phyloP scores from a whole-genome alignment of 225 moss, liverwort and hornwort species.

The Polytrichum formosum region DNA sequence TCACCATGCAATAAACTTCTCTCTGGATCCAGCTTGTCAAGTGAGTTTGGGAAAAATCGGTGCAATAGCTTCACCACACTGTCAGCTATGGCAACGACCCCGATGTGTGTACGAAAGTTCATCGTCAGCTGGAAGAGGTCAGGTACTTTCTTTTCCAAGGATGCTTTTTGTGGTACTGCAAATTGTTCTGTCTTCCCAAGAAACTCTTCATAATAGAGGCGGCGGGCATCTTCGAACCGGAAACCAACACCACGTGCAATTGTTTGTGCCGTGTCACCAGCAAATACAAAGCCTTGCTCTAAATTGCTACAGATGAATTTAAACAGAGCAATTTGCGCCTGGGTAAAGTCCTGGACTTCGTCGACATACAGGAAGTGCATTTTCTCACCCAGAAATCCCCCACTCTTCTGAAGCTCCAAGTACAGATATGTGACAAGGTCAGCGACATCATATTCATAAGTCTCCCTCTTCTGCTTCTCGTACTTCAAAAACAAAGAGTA shows the following conservation, averaged over 20 bases:
- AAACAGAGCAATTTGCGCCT: slow-evolving; percentile 50
- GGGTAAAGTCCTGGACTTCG: slow-evolving; percentile 64
- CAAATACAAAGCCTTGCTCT: slow-evolving; percentile 50
- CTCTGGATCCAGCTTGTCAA: slow-evolving; percentile 51
- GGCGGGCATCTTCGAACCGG: slow-evolving; percentile 48
- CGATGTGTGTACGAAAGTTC: slow-evolving; percentile 56
- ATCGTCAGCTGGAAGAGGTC: slow-evolving; percentile 46
- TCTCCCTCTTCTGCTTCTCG: slow-evolving; percentile 34
- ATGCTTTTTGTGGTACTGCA: background rate
- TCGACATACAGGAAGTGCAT: slow-evolving; percentile 61
- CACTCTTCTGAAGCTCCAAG: slow-evolving; percentile 18
- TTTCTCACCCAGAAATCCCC: slow-evolving; percentile 32
- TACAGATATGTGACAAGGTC: slow-evolving; percentile 51
- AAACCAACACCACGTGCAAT: slow-evolving; percentile 62
- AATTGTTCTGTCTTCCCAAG: slow-evolving; percentile 14
- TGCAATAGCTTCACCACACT: slow-evolving; percentile 45
- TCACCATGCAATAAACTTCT: slow-evolving; percentile 54
- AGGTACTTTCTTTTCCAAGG: slow-evolving; percentile 25
- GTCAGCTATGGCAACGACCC: slow-evolving; percentile 47
- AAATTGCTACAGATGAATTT: slow-evolving; percentile 43
- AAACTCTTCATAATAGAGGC: slow-evolving; percentile 51
- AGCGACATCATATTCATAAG: slow-evolving; percentile 45
- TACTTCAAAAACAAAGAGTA: slow-evolving; percentile 43
- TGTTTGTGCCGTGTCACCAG: slow-evolving; percentile 61
- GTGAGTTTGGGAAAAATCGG: slow-evolving; percentile 43